These are phyloP conservation scores for Podospora australis DNA, from an alignment of 495 filamentous ascomycete species.

Conservation along the genomic window DNA sequence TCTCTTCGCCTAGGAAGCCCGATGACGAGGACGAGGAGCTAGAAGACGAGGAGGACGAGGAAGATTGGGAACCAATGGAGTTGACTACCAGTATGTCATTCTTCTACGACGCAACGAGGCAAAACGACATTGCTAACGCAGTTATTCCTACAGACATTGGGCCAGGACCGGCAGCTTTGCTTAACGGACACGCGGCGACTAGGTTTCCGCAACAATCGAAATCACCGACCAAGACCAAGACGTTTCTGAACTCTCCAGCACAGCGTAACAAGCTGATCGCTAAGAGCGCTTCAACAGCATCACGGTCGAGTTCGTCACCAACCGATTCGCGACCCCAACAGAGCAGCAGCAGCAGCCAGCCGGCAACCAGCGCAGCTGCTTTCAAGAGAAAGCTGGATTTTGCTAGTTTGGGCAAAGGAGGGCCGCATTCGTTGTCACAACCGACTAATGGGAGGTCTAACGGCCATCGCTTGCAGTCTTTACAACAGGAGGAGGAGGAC, in stretches of 20 bases:
- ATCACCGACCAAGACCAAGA: conserved; percentile 49
- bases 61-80: not conserved
- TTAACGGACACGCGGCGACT: conserved; percentile 27
- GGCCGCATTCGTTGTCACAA: conserved; percentile 22
- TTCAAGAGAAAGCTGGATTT: conserved; percentile 38
- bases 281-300: conserved; percentile 40
- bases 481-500: conserved; percentile 19
- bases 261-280: conserved; percentile 40
- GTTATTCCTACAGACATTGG: too few species aligned
- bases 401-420: conserved; percentile 15
- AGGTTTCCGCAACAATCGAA: conserved; percentile 43
- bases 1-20: conserved; percentile 66
- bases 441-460: conserved; percentile 4
- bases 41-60: conserved; percentile 17
- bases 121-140: too few species aligned
- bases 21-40: conserved; percentile 9
- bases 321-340: conserved; percentile 4
- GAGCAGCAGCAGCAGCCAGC: conserved; percentile 18
- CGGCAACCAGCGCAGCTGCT: conserved; percentile 3
- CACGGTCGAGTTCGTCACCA: conserved; percentile 12
- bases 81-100: conserved; percentile 25
- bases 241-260: conserved; percentile 49
- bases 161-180: conserved; percentile 23
- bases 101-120: too few species aligned
- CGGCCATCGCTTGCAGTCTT: conserved; percentile 9